Evolutionary conservation across 306 rosid genomes (phyloP).

Genomic region (Senna tora): DNA sequence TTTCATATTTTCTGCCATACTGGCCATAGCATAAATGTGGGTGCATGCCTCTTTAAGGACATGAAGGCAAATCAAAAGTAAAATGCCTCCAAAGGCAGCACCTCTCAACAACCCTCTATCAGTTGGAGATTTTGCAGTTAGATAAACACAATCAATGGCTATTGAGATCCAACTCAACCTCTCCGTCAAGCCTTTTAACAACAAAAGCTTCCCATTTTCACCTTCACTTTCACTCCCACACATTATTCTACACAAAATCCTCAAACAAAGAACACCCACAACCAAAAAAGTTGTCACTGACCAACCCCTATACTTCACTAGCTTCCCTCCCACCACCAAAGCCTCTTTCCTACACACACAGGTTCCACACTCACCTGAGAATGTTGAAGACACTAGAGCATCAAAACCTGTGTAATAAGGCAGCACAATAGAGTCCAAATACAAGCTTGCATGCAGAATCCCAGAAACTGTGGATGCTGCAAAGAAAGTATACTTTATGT

Average conservation of each 20-base stretch:
- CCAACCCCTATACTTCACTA: slow-evolving; percentile 78
- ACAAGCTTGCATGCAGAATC: slow-evolving; percentile 83
- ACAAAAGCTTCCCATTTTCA: slow-evolving; percentile 35
- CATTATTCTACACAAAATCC: slow-evolving; percentile 58
- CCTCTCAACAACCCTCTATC: slow-evolving; percentile 53
- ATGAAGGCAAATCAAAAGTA: slow-evolving; percentile 45
- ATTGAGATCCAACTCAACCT: slow-evolving; percentile 61
- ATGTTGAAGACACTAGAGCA: slow-evolving; percentile 59
- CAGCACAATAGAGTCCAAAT: slow-evolving; percentile 66
- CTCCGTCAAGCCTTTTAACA: slow-evolving; percentile 50
- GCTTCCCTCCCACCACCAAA: slow-evolving; percentile 69
- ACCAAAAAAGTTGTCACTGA: slow-evolving; percentile 73
- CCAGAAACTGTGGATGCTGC: slow-evolving; percentile 82
- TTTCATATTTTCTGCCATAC: slow-evolving; percentile 26
- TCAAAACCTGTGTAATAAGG: slow-evolving; percentile 90
- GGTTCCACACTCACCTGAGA: slow-evolving; percentile 78
- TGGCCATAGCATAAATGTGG: slow-evolving; percentile 31
- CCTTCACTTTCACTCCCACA: slow-evolving; percentile 33
- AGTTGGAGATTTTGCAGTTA: slow-evolving; percentile 52
- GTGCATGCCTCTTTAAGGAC: slow-evolving; percentile 45
- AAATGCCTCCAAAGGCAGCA: slow-evolving; percentile 60
- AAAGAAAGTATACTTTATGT: slow-evolving; percentile 63
- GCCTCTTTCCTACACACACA: slow-evolving; percentile 80
- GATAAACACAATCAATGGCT: slow-evolving; percentile 60
- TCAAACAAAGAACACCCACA: slow-evolving; percentile 64